phyloP scores from a whole-genome alignment of 1,284 basidiomycete species.

The Phaffia rhodozyma region DNA sequence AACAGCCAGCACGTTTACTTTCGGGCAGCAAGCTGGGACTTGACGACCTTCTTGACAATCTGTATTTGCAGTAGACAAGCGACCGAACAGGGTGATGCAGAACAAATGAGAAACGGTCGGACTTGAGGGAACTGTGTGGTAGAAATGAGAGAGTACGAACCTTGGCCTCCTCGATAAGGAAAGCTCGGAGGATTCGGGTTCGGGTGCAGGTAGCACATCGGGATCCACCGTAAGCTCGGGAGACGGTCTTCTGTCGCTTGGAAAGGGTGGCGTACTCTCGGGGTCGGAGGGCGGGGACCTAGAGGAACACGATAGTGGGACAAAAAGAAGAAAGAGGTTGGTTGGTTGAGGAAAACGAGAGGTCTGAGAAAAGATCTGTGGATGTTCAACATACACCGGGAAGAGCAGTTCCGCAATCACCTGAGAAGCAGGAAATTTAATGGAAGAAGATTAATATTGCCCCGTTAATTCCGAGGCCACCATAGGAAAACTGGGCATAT shows the following conservation, averaged over 20 bases:
- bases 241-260: slow-evolving; percentile 89
- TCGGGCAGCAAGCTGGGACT: slow-evolving; percentile 49
- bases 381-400: slow-evolving; percentile 58
- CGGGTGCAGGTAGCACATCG: slow-evolving; percentile 67
- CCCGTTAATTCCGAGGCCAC: background rate
- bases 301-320: background rate
- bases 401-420: slow-evolving; percentile 85
- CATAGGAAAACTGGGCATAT: background rate
- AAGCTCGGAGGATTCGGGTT: slow-evolving; percentile 85
- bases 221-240: slow-evolving; percentile 88
- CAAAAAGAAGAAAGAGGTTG: background rate
- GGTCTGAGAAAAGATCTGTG: background rate
- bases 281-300: slow-evolving; percentile 86
- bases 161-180: slow-evolving; percentile 98
- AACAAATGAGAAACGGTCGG: background rate
- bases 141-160: background rate
- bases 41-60: slow-evolving; percentile 99
- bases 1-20: slow-evolving; percentile 27
- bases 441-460: background rate
- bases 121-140: background rate
- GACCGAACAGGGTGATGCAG: background rate
- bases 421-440: slow-evolving; percentile 10
- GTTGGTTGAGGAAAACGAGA: background rate
- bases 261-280: slow-evolving; percentile 85
- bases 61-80: background rate